Base-by-base conservation (phyloP, 2,329 filamentous ascomycete species). In the Stachybotrys echinatus region DNA sequence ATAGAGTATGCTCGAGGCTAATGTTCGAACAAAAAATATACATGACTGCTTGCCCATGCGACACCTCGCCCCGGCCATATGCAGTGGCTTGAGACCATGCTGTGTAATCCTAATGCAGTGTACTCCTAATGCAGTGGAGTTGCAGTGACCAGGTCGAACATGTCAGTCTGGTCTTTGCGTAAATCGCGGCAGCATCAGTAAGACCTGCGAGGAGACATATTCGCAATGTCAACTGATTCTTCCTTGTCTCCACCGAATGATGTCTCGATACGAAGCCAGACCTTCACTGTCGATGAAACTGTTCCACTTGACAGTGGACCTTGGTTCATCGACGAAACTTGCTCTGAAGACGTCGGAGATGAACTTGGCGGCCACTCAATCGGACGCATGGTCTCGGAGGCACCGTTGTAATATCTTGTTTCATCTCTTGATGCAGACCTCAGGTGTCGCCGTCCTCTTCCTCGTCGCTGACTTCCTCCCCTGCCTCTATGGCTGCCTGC, bases 401-500 rank as follows among this genome's bases (percentile, higher is more conserved):
- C n/a, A n/a, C n/a, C n/a, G n/a, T n/a, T n/a, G n/a, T n/a, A n/a
- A n/a, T n/a, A n/a, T n/a, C n/a, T n/a, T n/a, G n/a, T n/a, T n/a
- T n/a, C n/a, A n/a, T n/a, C n/a, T n/a, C n/a, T n/a, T n/a, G n/a
- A n/a, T n/a, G n/a, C n/a, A n/a, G n/a, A n/a, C n/a, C n/a, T n/a
- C 3, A 34, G 27, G 3, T 34, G 10, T 34, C 34, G 23, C 40
- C 52, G 2, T 52, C 60, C 21, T 65, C 65, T 6, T 69, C 71
- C 40, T 75, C 71, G 6, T 75, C 72, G 40, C 71, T 74, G 7
- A 76, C 70, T 42, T 76, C 74, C 53, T 79, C 76, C 2, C 74
- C 76, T 1, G 71, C 72, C 20, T 77, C 76, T 23, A 76, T 71
- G 4, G 74, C 77, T 54, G 74, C 76, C 54, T 77, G 74, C 54